Evolutionary conservation across 2,329 filamentous ascomycete genomes (phyloP).

Genomic region (Knoxdaviesia proteae): DNA sequence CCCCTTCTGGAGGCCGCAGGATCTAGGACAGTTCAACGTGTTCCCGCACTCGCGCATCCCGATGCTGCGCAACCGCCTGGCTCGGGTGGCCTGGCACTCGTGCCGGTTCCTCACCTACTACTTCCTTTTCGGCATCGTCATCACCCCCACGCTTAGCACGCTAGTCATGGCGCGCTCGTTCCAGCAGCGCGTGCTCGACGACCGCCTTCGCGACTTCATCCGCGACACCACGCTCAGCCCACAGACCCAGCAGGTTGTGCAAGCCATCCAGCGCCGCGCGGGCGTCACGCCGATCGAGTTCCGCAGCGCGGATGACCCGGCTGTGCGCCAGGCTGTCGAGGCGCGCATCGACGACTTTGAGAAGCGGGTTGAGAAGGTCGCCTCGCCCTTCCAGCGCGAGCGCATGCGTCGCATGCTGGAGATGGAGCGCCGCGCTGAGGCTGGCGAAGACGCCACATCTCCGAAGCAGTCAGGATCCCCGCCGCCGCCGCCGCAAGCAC

Average conservation of each 20-base stretch:
- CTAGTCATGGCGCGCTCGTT: constrained; percentile 9
- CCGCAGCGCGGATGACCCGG: constrained; percentile 4
- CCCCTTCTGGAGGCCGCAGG: constrained; percentile 17
- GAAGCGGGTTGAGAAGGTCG: constrained; percentile 2
- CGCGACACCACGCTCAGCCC: constrained; percentile 6
- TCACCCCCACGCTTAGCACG: constrained; percentile 11
- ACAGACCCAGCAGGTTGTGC: constrained; percentile 4
- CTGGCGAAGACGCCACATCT: not conserved
- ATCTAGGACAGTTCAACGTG: constrained; percentile 11
- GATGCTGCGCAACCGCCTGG: constrained; percentile 9
- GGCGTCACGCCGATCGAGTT: constrained; percentile 3
- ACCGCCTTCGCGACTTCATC: constrained; percentile 10
- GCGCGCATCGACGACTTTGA: constrained; percentile 4
- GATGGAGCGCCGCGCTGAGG: not conserved
- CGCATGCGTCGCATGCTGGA: no score
- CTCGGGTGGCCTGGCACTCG: constrained; percentile 15
- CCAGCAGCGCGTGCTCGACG: constrained; percentile 10
- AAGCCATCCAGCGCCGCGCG: constrained; percentile 5
- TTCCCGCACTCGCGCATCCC: constrained; percentile 10
- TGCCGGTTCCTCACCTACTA: constrained; percentile 15
- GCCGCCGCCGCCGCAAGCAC: no score
- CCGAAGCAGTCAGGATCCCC: no score
- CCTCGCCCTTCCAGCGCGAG: constrained; percentile 3
- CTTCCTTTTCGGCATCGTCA: constrained; percentile 8
- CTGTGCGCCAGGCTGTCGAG: constrained; percentile 3